Percentiles rank a stretch among this genome's conserved stretches.
Evolutionary conservation across 2,329 filamentous ascomycete genomes (phyloP).

Genomic region (Trichoderma sp.): DNA sequence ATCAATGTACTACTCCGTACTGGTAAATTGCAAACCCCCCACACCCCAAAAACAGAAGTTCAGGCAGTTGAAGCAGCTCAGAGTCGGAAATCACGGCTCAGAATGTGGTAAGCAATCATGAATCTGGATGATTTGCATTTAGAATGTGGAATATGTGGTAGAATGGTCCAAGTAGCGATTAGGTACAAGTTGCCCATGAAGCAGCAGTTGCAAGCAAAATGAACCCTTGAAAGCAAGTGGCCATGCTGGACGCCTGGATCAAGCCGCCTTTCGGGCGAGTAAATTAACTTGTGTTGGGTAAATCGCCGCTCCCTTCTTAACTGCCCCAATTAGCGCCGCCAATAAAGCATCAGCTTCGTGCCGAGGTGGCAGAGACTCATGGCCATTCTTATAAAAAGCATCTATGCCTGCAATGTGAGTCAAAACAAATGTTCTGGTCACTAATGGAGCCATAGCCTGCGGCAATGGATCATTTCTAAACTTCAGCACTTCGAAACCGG

Average conservation of each 20-base stretch:
- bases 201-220: neutral
- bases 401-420: neutral
- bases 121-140: neutral
- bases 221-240: neutral
- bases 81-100: neutral
- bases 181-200: neutral
- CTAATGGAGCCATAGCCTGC: neutral
- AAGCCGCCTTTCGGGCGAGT: neutral
- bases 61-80: neutral
- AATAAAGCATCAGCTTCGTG: neutral
- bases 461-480: neutral
- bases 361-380: neutral
- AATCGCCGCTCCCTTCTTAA: neutral
- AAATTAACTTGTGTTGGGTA: neutral
- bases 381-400: neutral
- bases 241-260: neutral
- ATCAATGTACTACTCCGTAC: neutral
- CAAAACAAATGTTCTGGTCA: neutral
- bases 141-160: neutral
- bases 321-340: neutral
- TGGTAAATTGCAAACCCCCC: neutral
- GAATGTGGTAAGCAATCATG: neutral
- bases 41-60: neutral
- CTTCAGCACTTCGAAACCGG: neutral
- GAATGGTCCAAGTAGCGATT: neutral